Evolutionary conservation across 2,329 filamentous ascomycete species (phyloP).

Genomic region (Fusarium sp.): DNA sequence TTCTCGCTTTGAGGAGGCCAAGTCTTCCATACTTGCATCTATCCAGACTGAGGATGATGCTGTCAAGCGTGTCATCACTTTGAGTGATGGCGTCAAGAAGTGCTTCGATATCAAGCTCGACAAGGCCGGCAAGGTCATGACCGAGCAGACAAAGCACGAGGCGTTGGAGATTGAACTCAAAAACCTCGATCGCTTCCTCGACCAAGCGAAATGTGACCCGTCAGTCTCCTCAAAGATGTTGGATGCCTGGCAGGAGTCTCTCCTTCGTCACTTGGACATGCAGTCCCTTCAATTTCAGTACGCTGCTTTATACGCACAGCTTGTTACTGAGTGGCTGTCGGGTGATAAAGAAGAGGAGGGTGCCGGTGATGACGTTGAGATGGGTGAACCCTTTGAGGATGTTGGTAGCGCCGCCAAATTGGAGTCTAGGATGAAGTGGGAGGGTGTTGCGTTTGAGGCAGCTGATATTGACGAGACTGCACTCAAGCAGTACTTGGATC

Average conservation of each 20-base stretch:
- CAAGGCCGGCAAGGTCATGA: slow-evolving; percentile 42
- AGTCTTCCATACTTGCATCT: slow-evolving; percentile 45
- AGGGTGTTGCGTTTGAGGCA: slow-evolving; percentile 57
- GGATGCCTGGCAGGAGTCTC: slow-evolving; percentile 49
- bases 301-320: slow-evolving; percentile 58
- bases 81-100: slow-evolving; percentile 52
- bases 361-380: slow-evolving; percentile 39
- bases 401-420: slow-evolving; percentile 56
- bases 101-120: slow-evolving; percentile 50
- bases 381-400: slow-evolving; percentile 55
- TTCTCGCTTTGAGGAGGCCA: slow-evolving; percentile 51
- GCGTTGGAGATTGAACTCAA: slow-evolving; percentile 50
- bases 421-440: slow-evolving; percentile 55
- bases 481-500: slow-evolving; percentile 55
- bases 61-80: slow-evolving; percentile 46
- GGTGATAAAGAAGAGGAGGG: slow-evolving; percentile 37
- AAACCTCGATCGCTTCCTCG: slow-evolving; percentile 55
- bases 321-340: slow-evolving; percentile 62
- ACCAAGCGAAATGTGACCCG: slow-evolving; percentile 55
- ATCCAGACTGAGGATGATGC: slow-evolving; percentile 44
- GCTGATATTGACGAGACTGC: slow-evolving; percentile 51
- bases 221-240: slow-evolving; percentile 53
- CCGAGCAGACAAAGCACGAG: slow-evolving; percentile 38
- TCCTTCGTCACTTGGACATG: slow-evolving; percentile 54
- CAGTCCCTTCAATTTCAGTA: slow-evolving; percentile 58